Percentiles rank a stretch among this genome's conserved stretches.
Evolutionary conservation across 805 yeast species (phyloP).

Genomic region (Sugiyamaella qingdaonensis): DNA sequence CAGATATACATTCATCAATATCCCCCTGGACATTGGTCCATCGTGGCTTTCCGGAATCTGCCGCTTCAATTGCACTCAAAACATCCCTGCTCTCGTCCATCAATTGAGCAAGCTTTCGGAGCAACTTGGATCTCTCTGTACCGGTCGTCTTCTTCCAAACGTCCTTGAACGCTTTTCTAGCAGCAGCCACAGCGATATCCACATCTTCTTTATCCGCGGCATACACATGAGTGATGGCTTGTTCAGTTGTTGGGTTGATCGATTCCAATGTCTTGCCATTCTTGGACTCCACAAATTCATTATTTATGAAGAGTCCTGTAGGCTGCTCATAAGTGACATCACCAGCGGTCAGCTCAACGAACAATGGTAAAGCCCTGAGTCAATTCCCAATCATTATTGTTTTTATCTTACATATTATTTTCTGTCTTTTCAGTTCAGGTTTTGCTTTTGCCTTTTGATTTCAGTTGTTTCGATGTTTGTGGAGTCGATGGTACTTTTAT

Average conservation of each 20-base stretch:
- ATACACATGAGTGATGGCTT: conserved; percentile 60
- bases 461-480: not conserved
- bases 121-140: conserved; percentile 54
- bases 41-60: conserved; percentile 84
- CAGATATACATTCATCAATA: conserved; percentile 61
- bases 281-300: conserved; percentile 62
- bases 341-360: conserved; percentile 41
- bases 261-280: conserved; percentile 59
- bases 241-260: conserved; percentile 70
- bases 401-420: not conserved
- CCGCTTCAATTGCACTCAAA: conserved; percentile 75
- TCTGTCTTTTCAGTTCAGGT: not conserved
- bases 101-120: conserved; percentile 71
- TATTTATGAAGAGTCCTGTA: conserved; percentile 76
- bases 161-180: conserved; percentile 66
- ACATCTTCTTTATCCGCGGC: conserved; percentile 78
- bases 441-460: not conserved
- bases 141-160: conserved; percentile 72
- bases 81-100: conserved; percentile 67
- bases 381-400: not conserved
- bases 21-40: conserved; percentile 63
- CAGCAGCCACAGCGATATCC: conserved; percentile 82
- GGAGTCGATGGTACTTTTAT: not conserved
- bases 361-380: conserved; percentile 20
- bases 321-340: conserved; percentile 80